These are phyloP conservation scores for Lepiota subincarnata DNA, from an alignment of 768 basidiomycete species.

Conservation along the genomic window DNA sequence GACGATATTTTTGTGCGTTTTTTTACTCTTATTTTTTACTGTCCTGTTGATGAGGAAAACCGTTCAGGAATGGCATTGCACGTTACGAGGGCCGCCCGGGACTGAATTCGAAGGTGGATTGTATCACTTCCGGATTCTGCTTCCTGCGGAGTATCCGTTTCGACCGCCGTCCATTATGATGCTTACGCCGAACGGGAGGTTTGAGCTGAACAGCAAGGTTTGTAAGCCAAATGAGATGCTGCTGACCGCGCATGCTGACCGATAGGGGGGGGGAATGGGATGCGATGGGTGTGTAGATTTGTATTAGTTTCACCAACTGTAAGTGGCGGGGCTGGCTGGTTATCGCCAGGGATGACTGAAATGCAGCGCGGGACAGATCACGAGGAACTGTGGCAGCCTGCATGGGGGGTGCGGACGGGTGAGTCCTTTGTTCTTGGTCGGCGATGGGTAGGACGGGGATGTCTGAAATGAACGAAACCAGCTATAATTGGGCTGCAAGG, in stretches of 20 bases:
- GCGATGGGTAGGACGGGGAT: not conserved
- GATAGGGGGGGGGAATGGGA: not conserved
- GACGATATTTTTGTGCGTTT: conserved; percentile 84
- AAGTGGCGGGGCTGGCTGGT: conserved; percentile 19
- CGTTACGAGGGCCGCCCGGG: conserved; percentile 81
- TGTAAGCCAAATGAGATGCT: conserved; percentile 16
- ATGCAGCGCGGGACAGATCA: conserved; percentile 53
- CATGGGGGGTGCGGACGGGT: conserved; percentile 97
- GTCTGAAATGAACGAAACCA: conserved; percentile 21
- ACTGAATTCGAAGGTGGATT: conserved; percentile 93
- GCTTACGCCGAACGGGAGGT: conserved; percentile 95
- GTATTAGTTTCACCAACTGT: conserved; percentile 92
- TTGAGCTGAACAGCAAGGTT: conserved; percentile 94
- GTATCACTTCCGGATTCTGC: conserved; percentile 90
- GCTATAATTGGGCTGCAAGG: conserved; percentile 87
- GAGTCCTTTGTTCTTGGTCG: conserved; percentile 15
- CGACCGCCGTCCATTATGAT: conserved; percentile 94
- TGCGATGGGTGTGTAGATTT: conserved; percentile 66
- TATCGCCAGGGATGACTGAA: conserved; percentile 13
- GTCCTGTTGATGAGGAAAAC: not conserved
- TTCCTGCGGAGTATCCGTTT: conserved; percentile 95
- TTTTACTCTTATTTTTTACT: not conserved
- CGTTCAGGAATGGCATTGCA: conserved; percentile 90
- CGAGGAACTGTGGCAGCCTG: conserved; percentile 96
- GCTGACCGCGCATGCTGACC: not conserved